Evolutionary conservation across 148 eudicot genomes (phyloP), one percentile per base, ranked within the genome.

Genomic region (Selenicereus undatus): DNA sequence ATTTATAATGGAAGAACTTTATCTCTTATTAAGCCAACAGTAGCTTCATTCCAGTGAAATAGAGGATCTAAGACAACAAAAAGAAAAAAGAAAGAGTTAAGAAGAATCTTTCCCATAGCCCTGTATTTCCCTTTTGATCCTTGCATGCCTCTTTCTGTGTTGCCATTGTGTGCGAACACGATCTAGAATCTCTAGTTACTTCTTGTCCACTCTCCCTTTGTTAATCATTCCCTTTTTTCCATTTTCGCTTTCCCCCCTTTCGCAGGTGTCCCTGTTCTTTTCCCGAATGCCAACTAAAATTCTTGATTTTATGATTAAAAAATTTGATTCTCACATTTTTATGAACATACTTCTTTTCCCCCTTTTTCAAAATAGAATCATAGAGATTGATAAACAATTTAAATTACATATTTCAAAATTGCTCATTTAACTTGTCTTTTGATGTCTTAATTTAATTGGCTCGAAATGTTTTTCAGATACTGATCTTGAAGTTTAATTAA

Each of bases 111-210:
- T 22, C 54, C 66, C 22, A n/a, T n/a, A n/a, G n/a, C n/a, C n/a
- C 52, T 26, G 36, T 51, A 27, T 60, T 71, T 29, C 51, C 48
- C 78, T 77, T 84, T 76, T 35, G 83, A 80, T 84, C 78, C 65
- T 84, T 81, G 79, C 71, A 79, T 8, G 8, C 39, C 62, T 64
- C 48, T 42, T 74, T 76, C 52, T 84, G 65, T 48, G n/a, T 48
- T 48, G 52, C 54, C 30, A 56, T 29, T 52, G 79, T 78, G 79
- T 81, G 84, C 74, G 81, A 81, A 81, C 81, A 81, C 60, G 81
- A 84, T 81, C 71, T 39, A 18, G 84, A 84, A 84, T 78, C 86
- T 84, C 32, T 32, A 50, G 0, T 84, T 81, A 51, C 86, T 84
- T 84, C 86, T 12, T 78, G 81, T 84, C 81, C 78, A 84, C 84